Percentiles rank a stretch among this genome's conserved stretches.
Conservation (phyloP, 2,329 filamentous ascomycete species). For the Aspergillus piperis region DNA sequence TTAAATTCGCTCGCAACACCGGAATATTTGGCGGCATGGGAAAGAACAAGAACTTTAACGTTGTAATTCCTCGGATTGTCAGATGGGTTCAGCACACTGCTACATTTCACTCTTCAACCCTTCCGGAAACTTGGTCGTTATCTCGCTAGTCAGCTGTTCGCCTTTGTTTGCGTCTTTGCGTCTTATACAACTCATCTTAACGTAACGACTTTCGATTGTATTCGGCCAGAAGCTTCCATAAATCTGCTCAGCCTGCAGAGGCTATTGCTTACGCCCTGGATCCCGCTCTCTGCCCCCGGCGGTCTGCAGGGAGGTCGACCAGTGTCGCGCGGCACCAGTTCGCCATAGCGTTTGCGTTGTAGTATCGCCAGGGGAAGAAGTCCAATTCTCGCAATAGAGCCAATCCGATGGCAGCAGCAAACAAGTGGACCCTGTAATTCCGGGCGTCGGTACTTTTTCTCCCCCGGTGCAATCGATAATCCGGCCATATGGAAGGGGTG, state of each 20-base stretch:
- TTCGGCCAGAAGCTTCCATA: slow-evolving; percentile 32
- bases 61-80: slow-evolving; percentile 50
- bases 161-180: slow-evolving; percentile 40
- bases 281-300: neutral
- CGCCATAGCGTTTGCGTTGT: slow-evolving; percentile 5
- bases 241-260: neutral
- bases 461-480: no score
- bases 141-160: slow-evolving; percentile 44
- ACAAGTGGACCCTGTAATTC: no score
- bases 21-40: slow-evolving; percentile 46
- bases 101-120: slow-evolving; percentile 33
- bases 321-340: neutral
- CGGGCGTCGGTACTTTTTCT: no score
- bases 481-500: no score
- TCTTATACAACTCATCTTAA: slow-evolving; percentile 37
- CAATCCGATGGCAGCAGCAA: no score
- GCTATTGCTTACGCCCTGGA: slow-evolving; percentile 1
- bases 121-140: slow-evolving; percentile 40
- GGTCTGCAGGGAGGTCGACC: neutral
- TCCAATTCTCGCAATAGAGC: no score
- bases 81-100: slow-evolving; percentile 46
- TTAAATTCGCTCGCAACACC: slow-evolving; percentile 42
- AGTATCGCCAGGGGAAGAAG: neutral
- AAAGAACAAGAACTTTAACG: slow-evolving; percentile 39
- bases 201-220: slow-evolving; percentile 47